A percentile compares a stretch with the other conserved stretches of the same genome.
phyloP scores from a whole-genome alignment of 768 basidiomycete genomes.

The Kondoa malvinella region DNA sequence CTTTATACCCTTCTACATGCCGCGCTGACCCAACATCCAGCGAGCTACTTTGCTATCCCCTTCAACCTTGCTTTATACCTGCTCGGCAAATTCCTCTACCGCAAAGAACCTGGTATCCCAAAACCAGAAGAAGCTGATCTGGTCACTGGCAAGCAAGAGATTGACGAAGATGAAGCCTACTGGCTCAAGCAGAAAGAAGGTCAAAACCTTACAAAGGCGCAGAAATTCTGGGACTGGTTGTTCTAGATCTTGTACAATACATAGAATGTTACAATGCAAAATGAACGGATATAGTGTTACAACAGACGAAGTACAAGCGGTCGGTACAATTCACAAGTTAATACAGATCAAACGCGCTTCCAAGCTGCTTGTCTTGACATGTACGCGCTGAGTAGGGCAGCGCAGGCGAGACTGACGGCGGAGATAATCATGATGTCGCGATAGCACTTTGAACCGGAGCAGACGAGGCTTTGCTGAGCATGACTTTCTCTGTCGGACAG shows the following conservation, averaged over 20 bases:
- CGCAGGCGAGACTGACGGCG: not conserved
- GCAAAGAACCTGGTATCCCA: not conserved
- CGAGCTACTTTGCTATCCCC: conserved; percentile 16
- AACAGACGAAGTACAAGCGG: not conserved
- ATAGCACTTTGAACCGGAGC: not conserved
- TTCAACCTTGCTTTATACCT: conserved; percentile 15
- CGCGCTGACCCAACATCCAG: no score
- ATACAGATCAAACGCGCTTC: not conserved
- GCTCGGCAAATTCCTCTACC: not conserved
- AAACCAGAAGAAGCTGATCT: not conserved
- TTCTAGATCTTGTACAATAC: not conserved
- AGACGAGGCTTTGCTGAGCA: not conserved
- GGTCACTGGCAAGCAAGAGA: conserved; percentile 14
- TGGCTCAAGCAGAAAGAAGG: conserved; percentile 12
- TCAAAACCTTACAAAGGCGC: not conserved
- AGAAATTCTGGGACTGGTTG: not conserved
- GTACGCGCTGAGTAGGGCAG: not conserved
- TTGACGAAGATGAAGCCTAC: conserved; percentile 19
- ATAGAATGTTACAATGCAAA: no score
- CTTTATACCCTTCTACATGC: no score
- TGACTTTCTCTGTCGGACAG: not conserved
- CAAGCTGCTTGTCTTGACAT: not conserved
- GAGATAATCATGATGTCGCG: not conserved
- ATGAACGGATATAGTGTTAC: not conserved
- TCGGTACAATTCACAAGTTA: not conserved